Base-by-base conservation (phyloP, 169 alveolate genomes). In the Plasmodium reichenowi region DNA sequence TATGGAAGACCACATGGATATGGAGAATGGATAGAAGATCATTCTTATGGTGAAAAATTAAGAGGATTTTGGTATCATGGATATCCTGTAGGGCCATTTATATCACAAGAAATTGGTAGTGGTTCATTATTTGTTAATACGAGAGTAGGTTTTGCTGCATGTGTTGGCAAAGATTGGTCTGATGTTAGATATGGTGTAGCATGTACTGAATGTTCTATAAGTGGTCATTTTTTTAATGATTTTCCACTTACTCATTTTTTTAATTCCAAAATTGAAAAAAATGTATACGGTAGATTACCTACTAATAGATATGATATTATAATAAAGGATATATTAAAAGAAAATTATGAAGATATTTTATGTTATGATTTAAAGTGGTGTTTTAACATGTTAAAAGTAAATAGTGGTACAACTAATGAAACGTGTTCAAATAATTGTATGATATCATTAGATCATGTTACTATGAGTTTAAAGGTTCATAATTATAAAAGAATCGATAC, bases 21-120 rank as follows among this genome's bases (percentile, higher is more conserved):
- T 60, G 98, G 98, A 17, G 97, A 96, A 76, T 96, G 98, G 98
- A 88, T 96, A 45, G 98, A 95, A 71, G 98, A 96, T 64, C 96
- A 96, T 63, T 88, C 93, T 0, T 88, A 85, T 72, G 98, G 98
- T n/a, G 98, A 96, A 76, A 85, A 96, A 15, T 48, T 95, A 60
- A 60, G 92, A 59, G 98, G 98, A 12, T 94, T 92, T 70, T 96
- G 98, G 98, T 93, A 94, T 88, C 97, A 96, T 75, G 98, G 98
- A 20, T 93, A 93, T 70, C 98, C 98, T 2, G 92, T 96, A n/a
- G 98, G 97, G 2, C 97, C 98, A 1, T 96, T 95, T 85, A 94
- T 88, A 32, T 95, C 98, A 12, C 97, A 95, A 83, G 98, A 96
- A 74, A 93, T 96, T 12, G 97, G 98, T 7, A 95, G 96, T 48